Conservation (phyloP, 164 flowering plant species). For the Amborella trichopoda region DNA sequence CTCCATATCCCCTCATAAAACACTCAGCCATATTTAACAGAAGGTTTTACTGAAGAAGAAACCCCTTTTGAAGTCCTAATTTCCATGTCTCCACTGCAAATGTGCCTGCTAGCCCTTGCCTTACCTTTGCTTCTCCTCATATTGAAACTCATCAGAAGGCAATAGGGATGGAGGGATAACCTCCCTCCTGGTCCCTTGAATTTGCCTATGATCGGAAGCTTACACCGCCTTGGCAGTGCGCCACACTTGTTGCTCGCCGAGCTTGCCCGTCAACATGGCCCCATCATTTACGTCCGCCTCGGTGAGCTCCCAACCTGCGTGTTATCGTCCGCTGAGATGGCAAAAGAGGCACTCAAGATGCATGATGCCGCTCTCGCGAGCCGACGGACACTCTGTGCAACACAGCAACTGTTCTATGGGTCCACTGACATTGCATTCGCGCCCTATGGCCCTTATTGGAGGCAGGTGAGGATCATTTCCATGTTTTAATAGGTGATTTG, state of each 20-base stretch:
- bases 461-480: conserved; percentile 10
- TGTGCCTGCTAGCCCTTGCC: too few relatives aligned
- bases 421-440: conserved; percentile 5
- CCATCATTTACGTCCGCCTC: conserved; percentile 15
- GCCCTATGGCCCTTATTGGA: conserved; percentile 20
- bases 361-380: conserved; percentile 15
- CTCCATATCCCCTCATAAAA: too few relatives aligned
- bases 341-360: conserved; percentile 16
- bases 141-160: too few relatives aligned
- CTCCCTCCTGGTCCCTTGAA: conserved; percentile 19
- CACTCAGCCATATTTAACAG: too few relatives aligned
- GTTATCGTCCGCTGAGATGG: conserved; percentile 11
- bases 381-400: conserved; percentile 6
- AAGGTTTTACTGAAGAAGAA: too few relatives aligned
- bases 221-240: conserved; percentile 13
- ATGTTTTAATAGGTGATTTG: too few relatives aligned
- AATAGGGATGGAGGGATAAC: too few relatives aligned
- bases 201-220: conserved; percentile 17
- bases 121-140: too few relatives aligned
- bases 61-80: too few relatives aligned
- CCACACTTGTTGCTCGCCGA: conserved; percentile 13
- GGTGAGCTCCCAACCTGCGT: conserved; percentile 12
- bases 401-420: conserved; percentile 7
- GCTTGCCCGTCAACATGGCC: conserved; percentile 10
- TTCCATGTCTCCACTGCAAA: too few relatives aligned